Evolutionary conservation across 768 basidiomycete genomes (phyloP).

Genomic region (Pleurotus tuoliensis): DNA sequence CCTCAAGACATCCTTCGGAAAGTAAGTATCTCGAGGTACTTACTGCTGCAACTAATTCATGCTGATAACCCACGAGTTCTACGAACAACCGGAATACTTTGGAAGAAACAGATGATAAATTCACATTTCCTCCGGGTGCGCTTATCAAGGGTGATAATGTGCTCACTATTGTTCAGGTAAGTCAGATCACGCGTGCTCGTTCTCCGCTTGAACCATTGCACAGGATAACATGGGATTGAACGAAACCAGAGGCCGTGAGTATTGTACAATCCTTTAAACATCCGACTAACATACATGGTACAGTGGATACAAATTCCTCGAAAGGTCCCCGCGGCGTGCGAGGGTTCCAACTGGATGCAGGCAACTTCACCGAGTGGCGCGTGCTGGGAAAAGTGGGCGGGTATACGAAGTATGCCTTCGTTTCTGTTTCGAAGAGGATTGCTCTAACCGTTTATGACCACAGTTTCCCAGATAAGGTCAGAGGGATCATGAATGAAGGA

Average conservation of each 20-base stretch:
- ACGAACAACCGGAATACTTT: constrained; percentile 58
- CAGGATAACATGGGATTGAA: constrained; percentile 82
- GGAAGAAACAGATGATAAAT: constrained; percentile 67
- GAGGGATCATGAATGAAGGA: constrained; percentile 70
- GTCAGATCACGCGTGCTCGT: too few species aligned
- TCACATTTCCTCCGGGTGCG: constrained; percentile 55
- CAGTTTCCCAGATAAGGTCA: constrained; percentile 71
- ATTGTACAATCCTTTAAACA: too few species aligned
- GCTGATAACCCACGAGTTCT: constrained; percentile 36
- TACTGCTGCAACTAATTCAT: background rate
- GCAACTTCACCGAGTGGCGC: constrained; percentile 61
- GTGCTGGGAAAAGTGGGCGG: constrained; percentile 78
- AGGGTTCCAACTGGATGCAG: constrained; percentile 64
- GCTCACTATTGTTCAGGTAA: constrained; percentile 71
- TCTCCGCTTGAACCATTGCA: background rate
- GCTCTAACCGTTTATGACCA: background rate
- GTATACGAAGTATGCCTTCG: constrained; percentile 45
- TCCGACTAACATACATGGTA: background rate
- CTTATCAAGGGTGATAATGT: constrained; percentile 63
- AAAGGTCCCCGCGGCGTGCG: constrained; percentile 78
- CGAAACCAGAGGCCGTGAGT: constrained; percentile 49
- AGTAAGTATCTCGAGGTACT: constrained; percentile 36
- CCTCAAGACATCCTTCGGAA: constrained; percentile 70
- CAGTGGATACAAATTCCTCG: constrained; percentile 45
- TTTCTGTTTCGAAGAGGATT: background rate